Percentiles rank a stretch among this genome's conserved stretches.
These are phyloP conservation scores for Fomitopsis palustris DNA, from an alignment of 1,284 basidiomycete species.

Conservation along the genomic window DNA sequence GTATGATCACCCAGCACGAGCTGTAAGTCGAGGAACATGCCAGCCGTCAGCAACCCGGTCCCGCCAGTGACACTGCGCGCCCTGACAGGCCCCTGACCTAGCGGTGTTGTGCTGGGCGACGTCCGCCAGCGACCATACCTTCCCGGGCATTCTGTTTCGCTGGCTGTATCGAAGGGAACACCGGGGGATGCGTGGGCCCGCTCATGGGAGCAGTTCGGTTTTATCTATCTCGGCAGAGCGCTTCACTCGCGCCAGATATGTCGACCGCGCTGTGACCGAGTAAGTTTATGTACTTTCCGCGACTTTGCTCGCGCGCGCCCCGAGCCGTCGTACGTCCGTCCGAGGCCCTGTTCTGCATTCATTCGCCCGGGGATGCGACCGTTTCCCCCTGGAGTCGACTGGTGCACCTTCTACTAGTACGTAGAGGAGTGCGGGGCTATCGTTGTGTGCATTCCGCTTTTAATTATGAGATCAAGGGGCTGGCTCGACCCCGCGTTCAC, in stretches of 20 bases:
- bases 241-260: background rate
- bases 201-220: background rate
- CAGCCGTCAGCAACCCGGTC: background rate
- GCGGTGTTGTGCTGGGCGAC: conserved; percentile 1
- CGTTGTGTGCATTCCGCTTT: too few species aligned
- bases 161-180: background rate
- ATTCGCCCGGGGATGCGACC: background rate
- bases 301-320: background rate
- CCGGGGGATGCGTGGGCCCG: background rate
- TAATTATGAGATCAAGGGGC: too few species aligned
- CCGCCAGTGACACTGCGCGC: background rate
- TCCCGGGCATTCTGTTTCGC: background rate
- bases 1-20: conserved; percentile 87
- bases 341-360: background rate
- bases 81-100: background rate
- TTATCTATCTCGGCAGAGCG: conserved; percentile 1
- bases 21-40: conserved; percentile 30
- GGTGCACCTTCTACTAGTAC: background rate
- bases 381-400: background rate
- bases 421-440: too few species aligned
- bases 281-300: background rate
- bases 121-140: background rate
- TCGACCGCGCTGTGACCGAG: background rate
- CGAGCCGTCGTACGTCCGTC: background rate
- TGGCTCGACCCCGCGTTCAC: too few species aligned